Conservation (phyloP, 2,329 filamentous ascomycete species). For the Fusarium protoensiforme region DNA sequence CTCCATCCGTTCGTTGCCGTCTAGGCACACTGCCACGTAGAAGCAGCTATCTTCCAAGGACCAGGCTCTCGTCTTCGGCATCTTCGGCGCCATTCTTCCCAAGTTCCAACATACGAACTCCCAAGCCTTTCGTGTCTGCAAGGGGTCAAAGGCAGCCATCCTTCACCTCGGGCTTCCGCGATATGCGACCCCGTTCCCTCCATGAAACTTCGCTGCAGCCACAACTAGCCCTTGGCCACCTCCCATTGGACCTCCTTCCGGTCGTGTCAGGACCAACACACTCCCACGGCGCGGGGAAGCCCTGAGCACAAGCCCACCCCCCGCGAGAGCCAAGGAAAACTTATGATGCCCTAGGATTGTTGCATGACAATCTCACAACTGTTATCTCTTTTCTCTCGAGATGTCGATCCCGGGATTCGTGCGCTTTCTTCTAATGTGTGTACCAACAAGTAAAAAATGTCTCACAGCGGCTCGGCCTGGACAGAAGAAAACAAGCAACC, state of each 20-base stretch:
- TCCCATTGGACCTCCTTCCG: slow-evolving; percentile 4
- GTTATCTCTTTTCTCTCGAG: not conserved
- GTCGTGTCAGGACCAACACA: slow-evolving; percentile 3
- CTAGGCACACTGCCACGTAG: not conserved
- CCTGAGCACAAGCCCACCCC: not conserved
- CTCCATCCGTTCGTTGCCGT: not conserved
- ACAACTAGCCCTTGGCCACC: not conserved
- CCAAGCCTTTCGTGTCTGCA: not conserved
- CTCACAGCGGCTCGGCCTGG: not conserved
- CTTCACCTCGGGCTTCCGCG: not conserved
- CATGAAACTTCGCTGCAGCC: slow-evolving; percentile 9
- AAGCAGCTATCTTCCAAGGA: not conserved
- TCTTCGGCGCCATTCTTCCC: not conserved
- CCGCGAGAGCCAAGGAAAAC: not conserved
- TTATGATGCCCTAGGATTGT: slow-evolving; percentile 18
- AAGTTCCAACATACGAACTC: not conserved
- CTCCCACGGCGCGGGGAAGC: not conserved
- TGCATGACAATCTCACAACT: slow-evolving; percentile 10
- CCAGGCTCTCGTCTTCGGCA: not conserved
- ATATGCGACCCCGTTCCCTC: slow-evolving; percentile 3
- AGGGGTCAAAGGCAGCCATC: not conserved
- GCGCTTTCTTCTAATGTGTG: not conserved
- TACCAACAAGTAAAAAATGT: not conserved
- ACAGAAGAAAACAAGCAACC: not conserved
- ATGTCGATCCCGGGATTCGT: slow-evolving; percentile 5